Evolutionary conservation across 352 stramenopile genomes (phyloP), one percentile per base, ranked within the genome.

Genomic region (Thraustochytrium sp.): DNA sequence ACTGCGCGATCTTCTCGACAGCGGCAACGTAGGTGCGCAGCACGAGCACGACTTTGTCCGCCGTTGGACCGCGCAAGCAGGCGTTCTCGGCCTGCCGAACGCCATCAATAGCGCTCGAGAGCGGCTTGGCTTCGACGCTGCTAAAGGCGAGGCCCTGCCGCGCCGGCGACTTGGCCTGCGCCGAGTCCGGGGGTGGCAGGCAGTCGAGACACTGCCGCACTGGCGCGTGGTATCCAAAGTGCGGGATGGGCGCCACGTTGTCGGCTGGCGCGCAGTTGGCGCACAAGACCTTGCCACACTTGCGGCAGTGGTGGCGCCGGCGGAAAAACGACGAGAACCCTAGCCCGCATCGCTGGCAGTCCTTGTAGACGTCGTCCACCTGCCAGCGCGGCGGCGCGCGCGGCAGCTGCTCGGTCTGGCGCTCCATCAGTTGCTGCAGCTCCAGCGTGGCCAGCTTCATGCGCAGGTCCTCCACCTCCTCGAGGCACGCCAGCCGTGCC

Each of bases 241-340:
- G 48, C 37, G 68, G 68, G 38, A 80, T 68, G 18, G 68, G 68
- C 48, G 68, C 53, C 44, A 72, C 36, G 53, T 80, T 80, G 44
- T 80, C 40, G 18, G 44, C 21, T 23, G 68, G 68, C 37, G 91
- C 94, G 85, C 92, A 96, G 13, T 86, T 51, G 51, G 94, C 89
- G 72, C 92, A 96, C 8, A 94, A 89, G 29, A 94, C 88, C 8
- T 90, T 90, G 13, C 92, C 92, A 46, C 92, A 96, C n/a, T 90
- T 90, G 4, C 92, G 91, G 82, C 92, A 96, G 85, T 96, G 92
- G 86, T 96, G 92, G 82, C 92, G 92, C 38, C 92, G 90, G 76
- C 90, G 93, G 90, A 90, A 93, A 77, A 94, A 94, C 1, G n/a
- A n/a, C n/a, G 26, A 34, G 76, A 96, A 96, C 74, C 93, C 90